phyloP scores from a whole-genome alignment of 768 basidiomycete genomes.

The Pleurotus tuoliensis region DNA sequence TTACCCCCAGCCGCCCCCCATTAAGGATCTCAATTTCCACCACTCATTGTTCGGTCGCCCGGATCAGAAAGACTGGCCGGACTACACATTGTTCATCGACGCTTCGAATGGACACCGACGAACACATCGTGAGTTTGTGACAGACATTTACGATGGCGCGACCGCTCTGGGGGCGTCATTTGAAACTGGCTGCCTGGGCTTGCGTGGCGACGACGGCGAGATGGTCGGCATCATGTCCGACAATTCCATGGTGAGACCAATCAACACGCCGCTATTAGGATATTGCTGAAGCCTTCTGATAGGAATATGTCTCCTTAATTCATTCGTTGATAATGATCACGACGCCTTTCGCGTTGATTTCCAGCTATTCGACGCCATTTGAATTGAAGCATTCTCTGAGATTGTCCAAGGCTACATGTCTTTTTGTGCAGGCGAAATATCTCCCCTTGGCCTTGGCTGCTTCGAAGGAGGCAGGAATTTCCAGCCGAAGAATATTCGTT shows the following conservation, averaged over 20 bases:
- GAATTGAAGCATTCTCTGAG: conserved; percentile 51
- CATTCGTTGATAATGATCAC: conserved; percentile 46
- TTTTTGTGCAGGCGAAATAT: conserved; percentile 51
- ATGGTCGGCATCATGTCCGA: conserved; percentile 69
- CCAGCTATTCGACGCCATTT: conserved; percentile 50
- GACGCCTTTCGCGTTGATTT: conserved; percentile 51
- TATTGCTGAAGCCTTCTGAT: not conserved
- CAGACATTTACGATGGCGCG: conserved; percentile 48
- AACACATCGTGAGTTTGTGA: conserved; percentile 44
- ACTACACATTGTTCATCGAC: conserved; percentile 57
- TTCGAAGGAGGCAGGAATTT: conserved; percentile 28
- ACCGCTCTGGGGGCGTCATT: conserved; percentile 50
- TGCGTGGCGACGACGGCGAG: conserved; percentile 43
- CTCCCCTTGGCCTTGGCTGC: conserved; percentile 37
- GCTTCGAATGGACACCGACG: conserved; percentile 43
- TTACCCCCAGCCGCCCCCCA: conserved; percentile 47
- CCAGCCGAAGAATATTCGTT: conserved; percentile 42
- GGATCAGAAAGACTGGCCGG: conserved; percentile 51
- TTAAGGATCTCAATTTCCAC: conserved; percentile 51
- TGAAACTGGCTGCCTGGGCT: conserved; percentile 51
- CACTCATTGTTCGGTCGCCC: conserved; percentile 50
- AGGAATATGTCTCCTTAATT: conserved; percentile 55
- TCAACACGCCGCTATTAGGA: not conserved
- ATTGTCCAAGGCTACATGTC: conserved; percentile 41
- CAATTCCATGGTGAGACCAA: conserved; percentile 56